Percentiles rank a stretch among this genome's conserved stretches.
These are phyloP conservation scores for Kondoa subrosea DNA, from an alignment of 768 basidiomycete genomes.

Conservation along the genomic window DNA sequence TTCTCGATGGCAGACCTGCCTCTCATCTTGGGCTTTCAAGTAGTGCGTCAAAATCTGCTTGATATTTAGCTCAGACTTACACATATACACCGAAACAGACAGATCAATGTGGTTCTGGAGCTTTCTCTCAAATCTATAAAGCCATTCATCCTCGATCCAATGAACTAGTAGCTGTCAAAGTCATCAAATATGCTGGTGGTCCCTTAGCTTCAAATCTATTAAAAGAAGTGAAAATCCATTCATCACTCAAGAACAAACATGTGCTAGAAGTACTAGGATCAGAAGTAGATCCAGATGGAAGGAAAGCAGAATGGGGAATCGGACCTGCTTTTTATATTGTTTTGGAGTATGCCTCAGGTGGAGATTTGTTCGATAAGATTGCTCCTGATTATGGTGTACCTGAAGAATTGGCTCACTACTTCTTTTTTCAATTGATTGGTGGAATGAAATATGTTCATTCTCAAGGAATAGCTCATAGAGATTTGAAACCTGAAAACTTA, in stretches of 20 bases:
- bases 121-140: constrained; percentile 23
- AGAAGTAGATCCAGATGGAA: background rate
- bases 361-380: constrained; percentile 96
- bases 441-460: constrained; percentile 80
- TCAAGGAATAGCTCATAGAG: constrained; percentile 86
- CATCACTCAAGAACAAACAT: constrained; percentile 56
- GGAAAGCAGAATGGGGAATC: constrained; percentile 41
- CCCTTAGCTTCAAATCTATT: constrained; percentile 40
- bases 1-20: background rate
- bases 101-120: constrained; percentile 14
- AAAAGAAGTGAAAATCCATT: constrained; percentile 82
- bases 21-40: background rate
- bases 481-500: constrained; percentile 91
- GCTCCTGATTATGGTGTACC: constrained; percentile 77
- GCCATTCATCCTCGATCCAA: constrained; percentile 13
- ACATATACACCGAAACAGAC: background rate
- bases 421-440: constrained; percentile 65
- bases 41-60: no score
- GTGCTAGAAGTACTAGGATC: constrained; percentile 51
- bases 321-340: constrained; percentile 64
- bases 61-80: no score
- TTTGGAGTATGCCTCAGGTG: constrained; percentile 69
- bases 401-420: constrained; percentile 73
- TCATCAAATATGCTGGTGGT: constrained; percentile 16
- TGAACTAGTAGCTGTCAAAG: constrained; percentile 25